Conservation (phyloP, 441 rosid species). For the Eutrema salsugineum region DNA sequence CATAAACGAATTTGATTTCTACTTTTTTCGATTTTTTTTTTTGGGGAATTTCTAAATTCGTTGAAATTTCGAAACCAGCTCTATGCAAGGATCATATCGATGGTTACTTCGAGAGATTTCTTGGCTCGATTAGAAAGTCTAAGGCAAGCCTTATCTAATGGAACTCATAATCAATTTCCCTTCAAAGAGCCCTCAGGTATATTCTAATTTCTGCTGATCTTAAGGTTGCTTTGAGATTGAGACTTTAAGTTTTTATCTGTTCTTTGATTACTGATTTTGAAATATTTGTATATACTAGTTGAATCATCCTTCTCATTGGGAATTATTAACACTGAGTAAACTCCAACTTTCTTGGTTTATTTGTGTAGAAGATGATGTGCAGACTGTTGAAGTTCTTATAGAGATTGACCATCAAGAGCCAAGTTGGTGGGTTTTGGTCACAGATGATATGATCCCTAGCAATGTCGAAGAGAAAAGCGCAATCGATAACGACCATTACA, state of each 20-base stretch:
- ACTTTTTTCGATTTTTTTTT: neutral
- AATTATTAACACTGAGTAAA: neutral
- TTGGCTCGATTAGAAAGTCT: slow-evolving; percentile 49
- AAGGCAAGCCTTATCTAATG: slow-evolving; percentile 44
- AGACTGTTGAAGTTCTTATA: slow-evolving; percentile 63
- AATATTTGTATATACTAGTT: too few species aligned
- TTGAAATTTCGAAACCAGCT: slow-evolving; percentile 41
- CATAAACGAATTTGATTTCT: neutral
- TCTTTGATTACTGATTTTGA: neutral
- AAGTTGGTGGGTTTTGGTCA: slow-evolving; percentile 98
- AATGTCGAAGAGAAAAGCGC: slow-evolving; percentile 75
- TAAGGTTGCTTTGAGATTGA: neutral
- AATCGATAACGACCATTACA: slow-evolving; percentile 75
- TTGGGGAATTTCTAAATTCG: neutral
- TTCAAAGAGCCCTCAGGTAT: slow-evolving; percentile 86
- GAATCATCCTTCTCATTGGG: too few species aligned
- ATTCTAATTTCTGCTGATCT: neutral
- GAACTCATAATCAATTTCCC: slow-evolving; percentile 56
- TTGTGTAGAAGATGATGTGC: slow-evolving; percentile 54
- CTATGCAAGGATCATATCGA: slow-evolving; percentile 53
- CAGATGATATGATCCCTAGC: slow-evolving; percentile 80
- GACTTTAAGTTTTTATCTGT: neutral
- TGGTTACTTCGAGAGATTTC: slow-evolving; percentile 71
- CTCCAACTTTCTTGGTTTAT: neutral
- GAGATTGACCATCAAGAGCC: slow-evolving; percentile 70